A percentile compares a stretch with the other conserved stretches of the same genome.
Evolutionary conservation across 2,329 filamentous ascomycete species (phyloP).

Genomic region (Trichoderma afroharzianum): DNA sequence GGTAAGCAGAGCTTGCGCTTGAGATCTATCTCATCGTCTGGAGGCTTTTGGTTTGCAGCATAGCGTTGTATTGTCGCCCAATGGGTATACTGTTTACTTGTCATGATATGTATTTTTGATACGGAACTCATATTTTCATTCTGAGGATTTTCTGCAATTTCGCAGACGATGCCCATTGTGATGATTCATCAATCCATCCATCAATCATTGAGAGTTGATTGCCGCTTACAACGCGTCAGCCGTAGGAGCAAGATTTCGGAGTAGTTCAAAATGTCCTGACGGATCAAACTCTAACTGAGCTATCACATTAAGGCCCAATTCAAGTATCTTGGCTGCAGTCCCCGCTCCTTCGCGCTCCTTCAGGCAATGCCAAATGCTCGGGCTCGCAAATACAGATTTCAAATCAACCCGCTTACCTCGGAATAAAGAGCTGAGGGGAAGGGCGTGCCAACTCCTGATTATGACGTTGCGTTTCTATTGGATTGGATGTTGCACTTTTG

Average conservation of each 20-base stretch:
- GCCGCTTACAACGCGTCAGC: not conserved
- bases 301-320: not conserved
- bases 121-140: too few species aligned
- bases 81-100: not conserved
- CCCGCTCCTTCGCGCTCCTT: not conserved
- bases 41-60: not conserved
- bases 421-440: slow-evolving; percentile 1
- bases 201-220: not conserved
- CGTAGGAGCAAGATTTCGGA: not conserved
- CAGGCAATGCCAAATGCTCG: not conserved
- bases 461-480: not conserved
- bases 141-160: not conserved
- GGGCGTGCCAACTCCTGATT: not conserved
- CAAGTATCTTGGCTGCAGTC: not conserved
- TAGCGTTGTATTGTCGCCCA: not conserved
- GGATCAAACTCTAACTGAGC: not conserved
- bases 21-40: not conserved
- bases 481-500: not conserved
- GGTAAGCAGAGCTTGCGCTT: not conserved
- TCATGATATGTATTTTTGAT: not conserved
- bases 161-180: not conserved
- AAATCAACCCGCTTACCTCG: not conserved
- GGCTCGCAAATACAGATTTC: not conserved
- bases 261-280: not conserved
- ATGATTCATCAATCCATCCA: not conserved